Evolutionary conservation across 805 yeast genomes (phyloP).

Genomic region (Lachancea kluyveri): DNA sequence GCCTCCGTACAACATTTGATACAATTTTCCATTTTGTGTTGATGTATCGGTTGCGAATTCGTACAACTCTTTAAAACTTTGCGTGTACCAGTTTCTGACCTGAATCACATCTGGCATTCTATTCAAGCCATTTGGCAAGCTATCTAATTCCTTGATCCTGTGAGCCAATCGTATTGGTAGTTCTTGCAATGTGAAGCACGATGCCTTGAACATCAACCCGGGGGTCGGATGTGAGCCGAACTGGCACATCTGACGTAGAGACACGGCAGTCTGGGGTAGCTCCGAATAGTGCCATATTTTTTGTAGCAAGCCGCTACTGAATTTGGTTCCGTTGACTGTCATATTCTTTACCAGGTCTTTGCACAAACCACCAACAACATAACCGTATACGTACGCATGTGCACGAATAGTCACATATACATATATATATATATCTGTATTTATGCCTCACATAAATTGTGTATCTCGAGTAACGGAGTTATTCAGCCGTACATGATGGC

Average conservation of each 20-base stretch:
- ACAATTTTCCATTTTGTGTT: slow-evolving; percentile 4
- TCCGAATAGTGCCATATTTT: slow-evolving; percentile 52
- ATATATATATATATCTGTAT: no score
- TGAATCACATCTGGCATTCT: slow-evolving; percentile 68
- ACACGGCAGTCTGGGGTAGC: slow-evolving; percentile 77
- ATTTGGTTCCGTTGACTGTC: slow-evolving; percentile 7
- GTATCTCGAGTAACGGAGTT: no score
- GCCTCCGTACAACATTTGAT: slow-evolving; percentile 23
- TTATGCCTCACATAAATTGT: no score
- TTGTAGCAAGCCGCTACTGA: slow-evolving; percentile 38
- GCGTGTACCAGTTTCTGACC: slow-evolving; percentile 87
- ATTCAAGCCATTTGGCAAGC: slow-evolving; percentile 67
- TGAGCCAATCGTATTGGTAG: slow-evolving; percentile 82
- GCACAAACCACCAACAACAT: slow-evolving; percentile 4
- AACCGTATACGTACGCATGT: background rate
- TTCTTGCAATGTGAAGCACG: slow-evolving; percentile 79
- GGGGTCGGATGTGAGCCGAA: slow-evolving; percentile 77
- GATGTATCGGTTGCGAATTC: slow-evolving; percentile 30
- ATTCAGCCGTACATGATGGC: no score
- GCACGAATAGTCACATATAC: slow-evolving; percentile 1
- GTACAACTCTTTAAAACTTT: slow-evolving; percentile 80
- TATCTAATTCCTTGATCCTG: slow-evolving; percentile 77
- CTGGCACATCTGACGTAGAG: slow-evolving; percentile 84
- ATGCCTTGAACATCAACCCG: slow-evolving; percentile 75
- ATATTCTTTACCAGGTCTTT: background rate